phyloP scores from a whole-genome alignment of 306 rosid species.

The Trifolium dubium region DNA sequence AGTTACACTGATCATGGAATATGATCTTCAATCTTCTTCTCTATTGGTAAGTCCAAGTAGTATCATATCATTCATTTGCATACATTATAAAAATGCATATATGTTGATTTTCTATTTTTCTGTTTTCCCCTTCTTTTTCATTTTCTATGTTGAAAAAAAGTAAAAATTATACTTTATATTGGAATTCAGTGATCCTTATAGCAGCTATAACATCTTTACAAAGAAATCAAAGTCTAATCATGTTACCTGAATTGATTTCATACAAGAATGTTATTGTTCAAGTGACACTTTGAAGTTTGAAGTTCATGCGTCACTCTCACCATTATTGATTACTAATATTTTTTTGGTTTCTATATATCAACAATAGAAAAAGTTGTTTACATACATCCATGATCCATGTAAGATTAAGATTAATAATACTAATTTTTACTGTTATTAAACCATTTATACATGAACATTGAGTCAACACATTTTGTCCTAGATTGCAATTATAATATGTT shows the following conservation, averaged over 20 bases:
- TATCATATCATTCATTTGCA: neutral
- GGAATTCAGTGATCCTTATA: neutral
- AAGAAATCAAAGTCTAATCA: too few relatives aligned
- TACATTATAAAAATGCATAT: neutral
- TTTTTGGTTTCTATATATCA: neutral
- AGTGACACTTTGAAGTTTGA: neutral
- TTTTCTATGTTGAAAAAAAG: neutral
- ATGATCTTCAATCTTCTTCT: slow-evolving; percentile 19
- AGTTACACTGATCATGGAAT: neutral
- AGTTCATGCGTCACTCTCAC: neutral
- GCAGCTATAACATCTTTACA: slow-evolving; percentile 3
- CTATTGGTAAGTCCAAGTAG: slow-evolving; percentile 32
- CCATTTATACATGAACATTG: neutral
- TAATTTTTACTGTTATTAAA: neutral
- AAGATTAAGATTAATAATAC: neutral
- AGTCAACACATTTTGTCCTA: neutral
- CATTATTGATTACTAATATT: neutral
- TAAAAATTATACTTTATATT: neutral
- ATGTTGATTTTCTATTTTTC: neutral
- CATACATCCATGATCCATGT: neutral
- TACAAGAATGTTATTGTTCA: slow-evolving; percentile 6
- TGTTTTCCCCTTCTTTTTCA: neutral
- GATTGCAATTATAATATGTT: neutral
- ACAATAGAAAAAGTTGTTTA: neutral
- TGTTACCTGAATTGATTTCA: too few relatives aligned